Evolutionary conservation across 1,284 basidiomycete genomes (phyloP).

Genomic region (Melampsora larici-populina): DNA sequence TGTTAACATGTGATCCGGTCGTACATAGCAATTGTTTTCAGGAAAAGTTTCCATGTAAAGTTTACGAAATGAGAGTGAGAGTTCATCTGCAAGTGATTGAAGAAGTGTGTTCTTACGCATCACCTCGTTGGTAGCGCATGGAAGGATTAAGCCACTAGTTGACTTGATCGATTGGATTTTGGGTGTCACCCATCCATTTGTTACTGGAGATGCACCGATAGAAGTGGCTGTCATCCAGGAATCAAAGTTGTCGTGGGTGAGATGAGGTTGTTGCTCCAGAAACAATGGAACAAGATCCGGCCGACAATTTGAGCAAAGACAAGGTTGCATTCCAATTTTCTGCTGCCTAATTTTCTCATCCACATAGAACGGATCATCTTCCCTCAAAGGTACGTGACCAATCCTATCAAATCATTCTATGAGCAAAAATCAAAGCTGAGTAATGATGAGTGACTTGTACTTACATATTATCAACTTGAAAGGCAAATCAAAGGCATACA

Average conservation of each 20-base stretch:
- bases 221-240: not conserved
- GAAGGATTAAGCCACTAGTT: not conserved
- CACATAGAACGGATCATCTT: not conserved
- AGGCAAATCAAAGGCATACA: not conserved
- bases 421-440: too few species aligned
- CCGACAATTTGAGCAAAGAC: conserved; percentile 19
- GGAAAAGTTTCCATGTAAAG: not conserved
- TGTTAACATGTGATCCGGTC: not conserved
- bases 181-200: not conserved
- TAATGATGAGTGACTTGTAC: too few species aligned
- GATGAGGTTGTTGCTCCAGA: not conserved
- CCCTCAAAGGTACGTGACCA: not conserved
- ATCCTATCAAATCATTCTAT: too few species aligned
- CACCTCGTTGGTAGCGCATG: not conserved
- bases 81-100: not conserved
- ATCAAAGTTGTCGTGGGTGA: not conserved
- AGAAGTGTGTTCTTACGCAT: not conserved
- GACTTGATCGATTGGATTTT: not conserved
- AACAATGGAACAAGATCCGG: not conserved
- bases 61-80: too few species aligned
- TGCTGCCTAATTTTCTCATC: not conserved
- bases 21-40: not conserved
- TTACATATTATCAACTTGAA: too few species aligned
- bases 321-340: not conserved
- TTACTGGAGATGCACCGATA: not conserved